Percentiles rank a stretch among this genome's conserved stretches.
phyloP scores from a whole-genome alignment of 352 stramenopile species.

The Phytophthora syringae region DNA sequence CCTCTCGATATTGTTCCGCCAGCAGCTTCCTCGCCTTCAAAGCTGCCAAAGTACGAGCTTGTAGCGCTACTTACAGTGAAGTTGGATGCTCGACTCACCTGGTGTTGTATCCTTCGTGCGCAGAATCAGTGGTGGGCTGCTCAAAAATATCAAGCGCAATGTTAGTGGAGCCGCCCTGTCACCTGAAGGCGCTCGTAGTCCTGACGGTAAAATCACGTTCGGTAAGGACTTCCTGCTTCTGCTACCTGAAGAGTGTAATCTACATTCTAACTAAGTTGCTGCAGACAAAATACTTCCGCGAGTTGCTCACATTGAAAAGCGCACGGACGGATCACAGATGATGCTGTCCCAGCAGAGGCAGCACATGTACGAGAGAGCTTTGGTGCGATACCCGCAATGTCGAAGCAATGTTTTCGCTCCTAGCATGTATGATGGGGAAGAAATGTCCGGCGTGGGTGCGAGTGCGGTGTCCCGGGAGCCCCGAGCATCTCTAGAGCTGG shows the following conservation, averaged over 20 bases:
- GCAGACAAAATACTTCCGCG: conserved; percentile 75
- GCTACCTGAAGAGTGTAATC: not conserved
- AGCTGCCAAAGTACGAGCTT: conserved; percentile 54
- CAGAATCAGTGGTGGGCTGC: conserved; percentile 29
- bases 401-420: conserved; percentile 72
- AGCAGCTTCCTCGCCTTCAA: conserved; percentile 39
- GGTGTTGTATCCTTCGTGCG: not conserved
- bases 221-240: conserved; percentile 40
- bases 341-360: conserved; percentile 65
- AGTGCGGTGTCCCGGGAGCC: conserved; percentile 20
- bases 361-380: conserved; percentile 64
- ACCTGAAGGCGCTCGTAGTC: conserved; percentile 43
- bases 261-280: not conserved
- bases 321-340: conserved; percentile 44
- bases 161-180: conserved; percentile 24
- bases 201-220: conserved; percentile 69
- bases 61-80: not conserved
- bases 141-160: conserved; percentile 48
- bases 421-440: conserved; percentile 49
- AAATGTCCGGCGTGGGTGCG: conserved; percentile 20
- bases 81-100: not conserved
- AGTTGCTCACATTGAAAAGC: conserved; percentile 76
- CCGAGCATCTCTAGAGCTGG: conserved; percentile 52
- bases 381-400: conserved; percentile 71
- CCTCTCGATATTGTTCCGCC: conserved; percentile 36